A percentile compares a stretch with the other conserved stretches of the same genome.
These are phyloP conservation scores for Exophiala lecanii-corni DNA, from an alignment of 2,329 filamentous ascomycete genomes.

Conservation along the genomic window DNA sequence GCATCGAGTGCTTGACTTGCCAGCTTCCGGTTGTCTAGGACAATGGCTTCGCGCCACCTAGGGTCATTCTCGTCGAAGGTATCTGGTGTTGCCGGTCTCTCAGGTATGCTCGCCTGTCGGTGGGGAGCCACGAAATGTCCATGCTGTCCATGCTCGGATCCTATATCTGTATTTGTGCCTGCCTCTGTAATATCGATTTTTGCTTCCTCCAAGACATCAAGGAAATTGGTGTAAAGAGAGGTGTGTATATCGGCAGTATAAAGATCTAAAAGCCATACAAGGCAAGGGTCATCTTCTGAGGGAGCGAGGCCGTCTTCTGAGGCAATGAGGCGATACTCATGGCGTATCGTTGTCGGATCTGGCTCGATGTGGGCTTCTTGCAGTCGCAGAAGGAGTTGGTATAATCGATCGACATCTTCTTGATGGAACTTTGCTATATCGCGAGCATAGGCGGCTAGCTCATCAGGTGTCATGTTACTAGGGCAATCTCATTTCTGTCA, in stretches of 20 bases:
- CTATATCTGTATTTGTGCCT: slow-evolving; percentile 11
- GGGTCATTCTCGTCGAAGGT: slow-evolving; percentile 16
- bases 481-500: neutral
- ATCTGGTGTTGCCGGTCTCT: slow-evolving; percentile 3
- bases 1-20: slow-evolving; percentile 16
- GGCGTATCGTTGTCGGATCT: slow-evolving; percentile 1
- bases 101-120: neutral
- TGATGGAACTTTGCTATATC: slow-evolving; percentile 10
- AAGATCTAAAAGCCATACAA: slow-evolving; percentile 14
- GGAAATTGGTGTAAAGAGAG: slow-evolving; percentile 18
- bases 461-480: slow-evolving; percentile 14
- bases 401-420: slow-evolving; percentile 15
- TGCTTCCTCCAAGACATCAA: slow-evolving; percentile 17
- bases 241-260: slow-evolving; percentile 5
- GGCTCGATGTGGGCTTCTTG: slow-evolving; percentile 10
- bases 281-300: slow-evolving; percentile 7
- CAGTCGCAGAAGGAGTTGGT: slow-evolving; percentile 13
- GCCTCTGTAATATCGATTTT: slow-evolving; percentile 16
- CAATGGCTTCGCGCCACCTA: slow-evolving; percentile 19
- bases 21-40: slow-evolving; percentile 16
- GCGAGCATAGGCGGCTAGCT: slow-evolving; percentile 11
- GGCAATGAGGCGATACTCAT: slow-evolving; percentile 9
- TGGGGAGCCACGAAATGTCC: neutral
- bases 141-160: slow-evolving; percentile 5
- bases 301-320: slow-evolving; percentile 4